These are phyloP conservation scores for Colletotrichum kahawae DNA, from an alignment of 2,329 filamentous ascomycete species.

Conservation along the genomic window DNA sequence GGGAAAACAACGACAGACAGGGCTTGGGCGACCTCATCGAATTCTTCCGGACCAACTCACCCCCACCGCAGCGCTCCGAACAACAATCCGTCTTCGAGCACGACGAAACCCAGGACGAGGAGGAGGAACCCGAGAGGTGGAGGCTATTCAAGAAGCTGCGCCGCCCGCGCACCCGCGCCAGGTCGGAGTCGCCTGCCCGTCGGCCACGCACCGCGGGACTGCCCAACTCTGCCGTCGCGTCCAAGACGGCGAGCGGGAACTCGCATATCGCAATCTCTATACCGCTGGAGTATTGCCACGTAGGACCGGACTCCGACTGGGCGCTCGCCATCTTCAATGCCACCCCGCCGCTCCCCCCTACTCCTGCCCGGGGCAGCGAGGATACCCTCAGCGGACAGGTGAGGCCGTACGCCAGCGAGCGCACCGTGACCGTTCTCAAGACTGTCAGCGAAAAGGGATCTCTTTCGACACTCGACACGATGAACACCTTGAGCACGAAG, in stretches of 20 bases:
- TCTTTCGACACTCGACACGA: conserved; percentile 15
- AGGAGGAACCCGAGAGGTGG: conserved; percentile 42
- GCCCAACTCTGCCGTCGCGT: conserved; percentile 61
- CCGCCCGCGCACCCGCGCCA: conserved; percentile 21
- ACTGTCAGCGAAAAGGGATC: conserved; percentile 42
- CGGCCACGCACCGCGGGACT: conserved; percentile 34
- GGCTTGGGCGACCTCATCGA: conserved; percentile 22
- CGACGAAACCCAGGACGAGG: conserved; percentile 23
- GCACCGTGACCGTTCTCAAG: conserved; percentile 34
- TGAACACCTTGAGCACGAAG: conserved; percentile 1
- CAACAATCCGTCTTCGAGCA: conserved; percentile 28
- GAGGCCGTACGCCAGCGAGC: conserved; percentile 23
- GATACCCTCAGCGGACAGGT: conserved; percentile 3
- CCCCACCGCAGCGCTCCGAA: conserved; percentile 8
- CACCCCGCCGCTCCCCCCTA: conserved; percentile 26
- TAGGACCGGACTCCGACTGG: conserved; percentile 32
- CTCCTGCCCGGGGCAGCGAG: conserved; percentile 3
- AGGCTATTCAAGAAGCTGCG: conserved; percentile 42
- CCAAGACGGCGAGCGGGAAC: conserved; percentile 57
- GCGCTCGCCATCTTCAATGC: conserved; percentile 23
- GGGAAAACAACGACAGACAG: conserved; percentile 17
- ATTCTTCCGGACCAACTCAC: conserved; percentile 15
- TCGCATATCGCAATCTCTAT: conserved; percentile 68
- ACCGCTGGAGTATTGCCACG: conserved; percentile 54
- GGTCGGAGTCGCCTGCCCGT: conserved; percentile 27